Evolutionary conservation across 1,284 basidiomycete genomes (phyloP).

Genomic region (Cutaneotrichosporon arboriforme): DNA sequence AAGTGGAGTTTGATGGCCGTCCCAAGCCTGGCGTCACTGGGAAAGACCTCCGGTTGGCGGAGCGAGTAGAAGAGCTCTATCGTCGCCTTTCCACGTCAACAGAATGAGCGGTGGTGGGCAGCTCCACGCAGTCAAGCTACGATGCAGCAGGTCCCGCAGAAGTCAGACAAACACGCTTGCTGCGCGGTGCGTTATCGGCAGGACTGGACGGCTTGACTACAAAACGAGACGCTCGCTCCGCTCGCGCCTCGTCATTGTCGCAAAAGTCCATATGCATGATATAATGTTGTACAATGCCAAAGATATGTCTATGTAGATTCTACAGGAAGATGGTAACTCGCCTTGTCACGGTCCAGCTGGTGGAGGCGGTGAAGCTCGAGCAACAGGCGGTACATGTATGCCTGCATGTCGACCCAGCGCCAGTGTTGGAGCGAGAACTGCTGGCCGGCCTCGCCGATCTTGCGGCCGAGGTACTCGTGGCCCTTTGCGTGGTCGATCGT

Average conservation of each 20-base stretch:
- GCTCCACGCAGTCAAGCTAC: not conserved
- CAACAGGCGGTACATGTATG: conserved; percentile 48
- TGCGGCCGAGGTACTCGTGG: conserved; percentile 48
- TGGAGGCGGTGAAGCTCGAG: conserved; percentile 42
- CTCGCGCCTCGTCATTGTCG: no score
- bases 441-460: conserved; percentile 50
- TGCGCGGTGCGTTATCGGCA: no score
- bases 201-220: no score
- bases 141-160: no score
- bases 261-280: not conserved
- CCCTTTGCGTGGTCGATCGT: conserved; percentile 38
- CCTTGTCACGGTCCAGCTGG: conserved; percentile 35
- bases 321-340: conserved; percentile 16
- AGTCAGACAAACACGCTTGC: no score
- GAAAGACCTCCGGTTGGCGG: conserved; percentile 37
- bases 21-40: conserved; percentile 37
- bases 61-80: conserved; percentile 25
- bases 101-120: not conserved
- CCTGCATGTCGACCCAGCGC: conserved; percentile 51
- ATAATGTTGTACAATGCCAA: not conserved
- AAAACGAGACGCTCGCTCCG: no score
- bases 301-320: not conserved
- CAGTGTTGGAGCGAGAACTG: conserved; percentile 50
- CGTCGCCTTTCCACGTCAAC: not conserved
- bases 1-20: conserved; percentile 16